These are phyloP conservation scores for Talaromyces ruber DNA, from an alignment of 495 filamentous ascomycete genomes.

Conservation along the genomic window DNA sequence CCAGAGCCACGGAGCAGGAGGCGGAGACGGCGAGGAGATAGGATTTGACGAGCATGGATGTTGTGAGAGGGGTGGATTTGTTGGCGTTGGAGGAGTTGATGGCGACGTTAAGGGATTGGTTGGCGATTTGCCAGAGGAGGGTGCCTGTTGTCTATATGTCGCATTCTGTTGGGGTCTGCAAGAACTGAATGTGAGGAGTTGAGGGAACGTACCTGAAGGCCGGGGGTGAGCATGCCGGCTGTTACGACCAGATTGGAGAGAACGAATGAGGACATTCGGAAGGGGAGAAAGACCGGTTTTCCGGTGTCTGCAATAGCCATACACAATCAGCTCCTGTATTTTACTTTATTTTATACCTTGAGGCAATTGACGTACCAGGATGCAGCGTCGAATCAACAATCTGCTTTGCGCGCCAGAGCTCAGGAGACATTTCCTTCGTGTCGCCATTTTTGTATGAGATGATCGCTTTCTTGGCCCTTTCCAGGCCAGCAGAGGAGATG, in stretches of 20 bases:
- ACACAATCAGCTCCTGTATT: neutral
- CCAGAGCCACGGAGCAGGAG: conserved; percentile 85
- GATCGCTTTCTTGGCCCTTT: conserved; percentile 71
- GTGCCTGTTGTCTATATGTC: conserved; percentile 65
- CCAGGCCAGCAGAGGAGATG: conserved; percentile 64
- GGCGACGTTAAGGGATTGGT: conserved; percentile 95
- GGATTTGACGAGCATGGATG: conserved; percentile 71
- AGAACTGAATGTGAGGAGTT: neutral
- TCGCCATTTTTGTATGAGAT: conserved; percentile 74
- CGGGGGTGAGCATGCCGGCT: conserved; percentile 94
- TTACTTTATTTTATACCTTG: no score
- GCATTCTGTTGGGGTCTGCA: neutral
- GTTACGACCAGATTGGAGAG: conserved; percentile 92
- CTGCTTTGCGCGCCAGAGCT: conserved; percentile 94
- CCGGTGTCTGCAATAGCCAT: conserved; percentile 61
- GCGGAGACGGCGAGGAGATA: conserved; percentile 89
- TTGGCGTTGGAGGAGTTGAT: conserved; percentile 97
- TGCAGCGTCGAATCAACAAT: conserved; percentile 92
- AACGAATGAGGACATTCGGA: conserved; percentile 95
- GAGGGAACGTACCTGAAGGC: conserved; percentile 48
- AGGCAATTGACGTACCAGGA: no score
- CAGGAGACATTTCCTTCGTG: conserved; percentile 69
- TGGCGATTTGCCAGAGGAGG: conserved; percentile 89
- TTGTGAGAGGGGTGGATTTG: conserved; percentile 81
- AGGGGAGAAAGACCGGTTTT: conserved; percentile 83